Evolutionary conservation across 108 stramenopile genomes (phyloP).

Genomic region (Conticribra weissflogii): DNA sequence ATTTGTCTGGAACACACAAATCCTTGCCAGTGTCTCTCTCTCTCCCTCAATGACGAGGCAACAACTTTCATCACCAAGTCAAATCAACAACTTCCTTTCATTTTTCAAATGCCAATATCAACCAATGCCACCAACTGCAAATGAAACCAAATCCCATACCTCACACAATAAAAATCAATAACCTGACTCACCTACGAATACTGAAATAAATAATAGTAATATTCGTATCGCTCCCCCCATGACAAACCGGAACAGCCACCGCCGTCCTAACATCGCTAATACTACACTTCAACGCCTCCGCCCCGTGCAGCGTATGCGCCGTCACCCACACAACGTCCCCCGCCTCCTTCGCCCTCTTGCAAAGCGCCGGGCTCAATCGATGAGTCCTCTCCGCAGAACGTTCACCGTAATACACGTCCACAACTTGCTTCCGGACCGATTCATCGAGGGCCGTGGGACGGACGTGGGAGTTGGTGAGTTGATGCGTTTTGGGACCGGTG

Average conservation of each 20-base stretch:
- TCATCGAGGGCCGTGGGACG: slow-evolving; percentile 82
- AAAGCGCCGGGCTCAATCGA: slow-evolving; percentile 83
- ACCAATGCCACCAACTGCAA: too few relatives aligned
- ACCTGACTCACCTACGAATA: slow-evolving; percentile 74
- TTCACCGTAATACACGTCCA: slow-evolving; percentile 91
- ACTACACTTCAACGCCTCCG: slow-evolving; percentile 75
- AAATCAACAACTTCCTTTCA: too few relatives aligned
- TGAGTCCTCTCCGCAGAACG: slow-evolving; percentile 75
- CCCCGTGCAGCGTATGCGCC: slow-evolving; percentile 69
- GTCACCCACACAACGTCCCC: slow-evolving; percentile 89
- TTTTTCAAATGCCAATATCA: too few relatives aligned
- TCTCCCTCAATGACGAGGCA: too few relatives aligned
- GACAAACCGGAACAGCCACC: slow-evolving; percentile 89
- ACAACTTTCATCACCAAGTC: too few relatives aligned
- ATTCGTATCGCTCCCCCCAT: slow-evolving; percentile 78
- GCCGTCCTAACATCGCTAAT: slow-evolving; percentile 88
- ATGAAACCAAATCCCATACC: too few relatives aligned
- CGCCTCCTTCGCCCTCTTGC: slow-evolving; percentile 89
- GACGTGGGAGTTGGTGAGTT: slow-evolving; percentile 86
- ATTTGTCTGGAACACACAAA: too few relatives aligned
- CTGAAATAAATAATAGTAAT: slow-evolving; percentile 90
- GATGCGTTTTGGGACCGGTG: slow-evolving; percentile 91
- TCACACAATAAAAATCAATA: too few relatives aligned
- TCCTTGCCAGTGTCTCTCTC: too few relatives aligned
- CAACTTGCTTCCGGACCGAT: slow-evolving; percentile 72